Percentiles rank a stretch among this genome's conserved stretches.
These are phyloP conservation scores for Saturnispora saitoi DNA, from an alignment of 805 yeast species.

Conservation along the genomic window DNA sequence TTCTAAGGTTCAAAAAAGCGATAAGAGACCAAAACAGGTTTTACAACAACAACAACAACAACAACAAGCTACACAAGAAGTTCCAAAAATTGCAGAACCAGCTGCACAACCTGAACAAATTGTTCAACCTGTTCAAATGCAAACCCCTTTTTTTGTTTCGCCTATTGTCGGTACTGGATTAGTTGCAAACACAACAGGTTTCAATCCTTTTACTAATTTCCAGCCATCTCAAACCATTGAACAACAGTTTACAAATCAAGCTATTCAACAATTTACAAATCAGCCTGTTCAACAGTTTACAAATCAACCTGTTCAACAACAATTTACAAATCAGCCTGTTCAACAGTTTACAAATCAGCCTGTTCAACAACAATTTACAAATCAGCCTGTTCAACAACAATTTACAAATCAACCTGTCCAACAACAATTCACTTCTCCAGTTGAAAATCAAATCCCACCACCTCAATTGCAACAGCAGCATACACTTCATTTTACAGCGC, in stretches of 20 bases:
- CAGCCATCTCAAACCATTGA: not conserved
- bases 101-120: conserved; percentile 5
- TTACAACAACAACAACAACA: conserved; percentile 10
- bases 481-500: conserved; percentile 5
- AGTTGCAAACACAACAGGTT: not conserved
- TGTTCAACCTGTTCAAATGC: not conserved
- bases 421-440: not conserved
- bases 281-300: not conserved
- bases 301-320: not conserved
- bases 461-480: conserved; percentile 3
- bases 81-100: not conserved
- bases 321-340: not conserved
- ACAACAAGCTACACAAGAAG: conserved; percentile 7
- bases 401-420: not conserved
- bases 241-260: conserved; percentile 3
- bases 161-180: conserved; percentile 8
- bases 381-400: conserved; percentile 2
- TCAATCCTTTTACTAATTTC: conserved; percentile 13
- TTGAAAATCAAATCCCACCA: conserved; percentile 1
- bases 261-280: not conserved
- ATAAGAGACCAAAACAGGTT: conserved; percentile 9
- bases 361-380: conserved; percentile 1
- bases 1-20: not conserved
- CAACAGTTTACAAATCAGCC: not conserved
- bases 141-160: not conserved